Conservation (phyloP, 2,329 filamentous ascomycete species). For the Eutypa lata region DNA sequence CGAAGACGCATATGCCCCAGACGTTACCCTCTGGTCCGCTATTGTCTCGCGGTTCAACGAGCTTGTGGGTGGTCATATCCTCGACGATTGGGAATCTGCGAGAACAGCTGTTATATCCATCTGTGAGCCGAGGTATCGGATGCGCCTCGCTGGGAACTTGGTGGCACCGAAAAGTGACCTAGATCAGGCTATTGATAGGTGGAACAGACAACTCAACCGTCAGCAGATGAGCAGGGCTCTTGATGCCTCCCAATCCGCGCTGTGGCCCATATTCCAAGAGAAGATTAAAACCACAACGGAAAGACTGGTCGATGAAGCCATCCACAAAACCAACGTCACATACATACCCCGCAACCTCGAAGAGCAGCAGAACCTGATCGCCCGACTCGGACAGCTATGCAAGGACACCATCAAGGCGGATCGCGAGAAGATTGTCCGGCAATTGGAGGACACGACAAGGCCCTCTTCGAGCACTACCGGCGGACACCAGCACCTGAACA, state of each 20-base stretch:
- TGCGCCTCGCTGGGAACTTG: not conserved
- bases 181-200: not conserved
- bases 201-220: not conserved
- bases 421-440: not conserved
- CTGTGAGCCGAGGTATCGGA: not conserved
- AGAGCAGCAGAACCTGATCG: not conserved
- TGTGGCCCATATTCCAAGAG: not conserved
- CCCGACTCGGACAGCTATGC: not conserved
- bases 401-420: not conserved
- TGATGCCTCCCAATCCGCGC: not conserved
- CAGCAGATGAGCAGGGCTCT: not conserved
- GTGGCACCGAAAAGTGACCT: not conserved
- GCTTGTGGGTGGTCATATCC: not conserved
- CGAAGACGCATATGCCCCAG: not conserved
- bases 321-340: not conserved
- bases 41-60: not conserved
- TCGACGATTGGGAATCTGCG: not conserved
- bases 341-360: not conserved
- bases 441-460: not conserved
- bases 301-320: not conserved
- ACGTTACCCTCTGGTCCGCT: not conserved
- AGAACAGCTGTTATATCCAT: not conserved
- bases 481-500: not conserved
- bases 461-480: not conserved
- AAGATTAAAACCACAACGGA: not conserved